phyloP scores from a whole-genome alignment of 1,284 basidiomycete genomes.

The Psilocybe mexicana region DNA sequence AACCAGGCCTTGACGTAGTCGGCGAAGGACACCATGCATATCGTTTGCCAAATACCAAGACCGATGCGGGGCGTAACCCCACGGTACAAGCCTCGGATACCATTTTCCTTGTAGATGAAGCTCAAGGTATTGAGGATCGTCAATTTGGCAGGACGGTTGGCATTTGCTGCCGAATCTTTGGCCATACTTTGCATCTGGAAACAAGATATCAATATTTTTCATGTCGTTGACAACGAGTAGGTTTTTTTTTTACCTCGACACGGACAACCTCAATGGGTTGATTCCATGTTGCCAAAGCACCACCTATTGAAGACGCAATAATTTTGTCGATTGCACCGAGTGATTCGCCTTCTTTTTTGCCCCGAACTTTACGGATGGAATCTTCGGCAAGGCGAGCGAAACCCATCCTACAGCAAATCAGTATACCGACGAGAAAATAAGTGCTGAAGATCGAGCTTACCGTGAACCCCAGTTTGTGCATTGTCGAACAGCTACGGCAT shows the following conservation, averaged over 20 bases:
- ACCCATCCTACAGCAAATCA: conserved; percentile 72
- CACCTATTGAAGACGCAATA: conserved; percentile 86
- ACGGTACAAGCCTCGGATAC: conserved; percentile 95
- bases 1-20: conserved; percentile 90
- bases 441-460: conserved; percentile 41
- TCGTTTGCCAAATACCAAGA: conserved; percentile 94
- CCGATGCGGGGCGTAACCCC: conserved; percentile 97
- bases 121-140: conserved; percentile 89
- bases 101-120: conserved; percentile 97
- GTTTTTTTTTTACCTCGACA: conserved; percentile 63
- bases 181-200: conserved; percentile 97
- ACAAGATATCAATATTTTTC: conserved; percentile 5
- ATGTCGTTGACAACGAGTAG: background rate
- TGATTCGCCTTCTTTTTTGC: conserved; percentile 76
- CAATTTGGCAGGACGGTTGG: conserved; percentile 85
- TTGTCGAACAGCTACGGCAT: conserved; percentile 96
- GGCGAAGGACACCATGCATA: conserved; percentile 98
- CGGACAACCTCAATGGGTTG: conserved; percentile 98
- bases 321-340: conserved; percentile 87
- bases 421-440: background rate
- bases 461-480: conserved; percentile 99
- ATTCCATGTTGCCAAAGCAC: conserved; percentile 98
- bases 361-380: conserved; percentile 75
- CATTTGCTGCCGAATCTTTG: conserved; percentile 64
- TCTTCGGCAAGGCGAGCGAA: conserved; percentile 93